A percentile compares a stretch with the other conserved stretches of the same genome.
These are phyloP conservation scores for Talaromyces borbonicus DNA, from an alignment of 495 filamentous ascomycete genomes.

Conservation along the genomic window DNA sequence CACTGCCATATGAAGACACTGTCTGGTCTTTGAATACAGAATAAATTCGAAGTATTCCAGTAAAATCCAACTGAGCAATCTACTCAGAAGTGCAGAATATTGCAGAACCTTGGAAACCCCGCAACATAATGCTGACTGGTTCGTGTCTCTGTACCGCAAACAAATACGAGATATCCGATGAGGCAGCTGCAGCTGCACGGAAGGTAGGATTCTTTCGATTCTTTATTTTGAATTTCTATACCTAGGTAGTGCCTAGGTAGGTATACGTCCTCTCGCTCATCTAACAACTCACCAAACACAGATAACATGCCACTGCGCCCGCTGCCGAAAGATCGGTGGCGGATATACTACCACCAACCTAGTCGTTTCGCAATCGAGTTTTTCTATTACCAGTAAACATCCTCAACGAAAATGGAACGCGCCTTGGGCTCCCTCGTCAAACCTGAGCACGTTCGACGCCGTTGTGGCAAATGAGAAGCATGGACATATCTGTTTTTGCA, in stretches of 20 bases:
- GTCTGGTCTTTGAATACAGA: too few species aligned
- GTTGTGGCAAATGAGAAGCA: not conserved
- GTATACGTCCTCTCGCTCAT: too few species aligned
- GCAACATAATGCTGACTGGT: not conserved
- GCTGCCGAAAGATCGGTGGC: not conserved
- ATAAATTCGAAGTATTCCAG: too few species aligned
- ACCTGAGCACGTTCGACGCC: not conserved
- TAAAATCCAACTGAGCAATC: too few species aligned
- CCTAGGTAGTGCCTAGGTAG: too few species aligned
- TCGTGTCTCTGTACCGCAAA: not conserved
- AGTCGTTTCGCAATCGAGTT: not conserved
- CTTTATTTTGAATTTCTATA: not conserved
- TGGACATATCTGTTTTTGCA: not conserved
- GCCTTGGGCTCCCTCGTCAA: not conserved
- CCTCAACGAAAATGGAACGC: too few species aligned
- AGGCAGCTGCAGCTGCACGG: not conserved
- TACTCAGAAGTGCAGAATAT: too few species aligned
- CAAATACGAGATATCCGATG: not conserved
- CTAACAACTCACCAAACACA: too few species aligned
- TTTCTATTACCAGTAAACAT: not conserved
- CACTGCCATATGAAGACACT: too few species aligned
- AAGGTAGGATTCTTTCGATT: not conserved
- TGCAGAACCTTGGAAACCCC: too few species aligned
- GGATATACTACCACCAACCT: not conserved
- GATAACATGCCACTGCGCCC: not conserved